Percentiles rank a stretch among this genome's conserved stretches.
phyloP scores from a whole-genome alignment of 768 basidiomycete species.

The Sporobolomyces pararoseus region DNA sequence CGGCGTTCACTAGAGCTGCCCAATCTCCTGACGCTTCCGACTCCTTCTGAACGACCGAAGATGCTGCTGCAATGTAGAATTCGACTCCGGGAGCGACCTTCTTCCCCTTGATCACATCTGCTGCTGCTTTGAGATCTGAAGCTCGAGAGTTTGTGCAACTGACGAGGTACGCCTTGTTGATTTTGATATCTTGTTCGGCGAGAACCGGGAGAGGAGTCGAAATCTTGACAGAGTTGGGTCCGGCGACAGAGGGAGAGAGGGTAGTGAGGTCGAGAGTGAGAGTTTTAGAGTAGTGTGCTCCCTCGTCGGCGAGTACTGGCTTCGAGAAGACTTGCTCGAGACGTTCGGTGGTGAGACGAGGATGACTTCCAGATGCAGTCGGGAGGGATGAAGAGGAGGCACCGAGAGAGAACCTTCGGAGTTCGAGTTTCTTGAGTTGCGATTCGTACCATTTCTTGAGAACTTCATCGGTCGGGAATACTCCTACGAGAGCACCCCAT shows the following conservation, averaged over 20 bases:
- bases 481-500: slow-evolving; percentile 94
- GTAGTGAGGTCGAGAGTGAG: slow-evolving; percentile 88
- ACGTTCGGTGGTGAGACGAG: slow-evolving; percentile 72
- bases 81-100: slow-evolving; percentile 80
- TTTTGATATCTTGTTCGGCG: slow-evolving; percentile 66
- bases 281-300: slow-evolving; percentile 77
- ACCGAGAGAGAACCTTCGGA: slow-evolving; percentile 65
- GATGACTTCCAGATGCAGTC: slow-evolving; percentile 57
- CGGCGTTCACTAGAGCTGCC: slow-evolving; percentile 76
- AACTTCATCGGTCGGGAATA: slow-evolving; percentile 85
- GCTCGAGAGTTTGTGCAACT: slow-evolving; percentile 96
- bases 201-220: slow-evolving; percentile 89
- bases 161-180: slow-evolving; percentile 97
- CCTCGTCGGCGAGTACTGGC: slow-evolving; percentile 63
- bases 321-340: slow-evolving; percentile 62
- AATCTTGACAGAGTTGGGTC: slow-evolving; percentile 95
- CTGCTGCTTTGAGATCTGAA: slow-evolving; percentile 88
- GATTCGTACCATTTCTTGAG: slow-evolving; percentile 81
- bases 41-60: slow-evolving; percentile 84
- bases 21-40: slow-evolving; percentile 81
- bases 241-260: slow-evolving; percentile 90
- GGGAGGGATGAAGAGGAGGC: slow-evolving; percentile 45
- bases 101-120: slow-evolving; percentile 72
- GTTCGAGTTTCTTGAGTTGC: slow-evolving; percentile 66
- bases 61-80: slow-evolving; percentile 95